Base-by-base conservation (phyloP, 805 yeast species). In the Debaryomyces prosopidis region DNA sequence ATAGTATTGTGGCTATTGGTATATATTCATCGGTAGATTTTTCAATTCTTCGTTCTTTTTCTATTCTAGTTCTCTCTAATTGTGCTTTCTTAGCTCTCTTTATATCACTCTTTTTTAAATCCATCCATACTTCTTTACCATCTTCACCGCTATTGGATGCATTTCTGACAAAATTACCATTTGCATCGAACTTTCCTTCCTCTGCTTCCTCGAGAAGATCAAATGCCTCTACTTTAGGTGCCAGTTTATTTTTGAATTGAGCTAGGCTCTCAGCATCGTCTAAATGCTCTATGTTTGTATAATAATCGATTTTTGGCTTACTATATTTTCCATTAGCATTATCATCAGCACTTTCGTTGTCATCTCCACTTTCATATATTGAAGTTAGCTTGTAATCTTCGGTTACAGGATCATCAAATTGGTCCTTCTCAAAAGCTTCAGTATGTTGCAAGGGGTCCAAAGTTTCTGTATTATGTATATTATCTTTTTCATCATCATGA, bases 161-260 rank as follows among this genome's bases (percentile, higher is more conserved):
- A 12, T 65, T 62, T 19, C 75, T 65, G 15, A 81, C 65, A 52
- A 69, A 85, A 52, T 81, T 83, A 1, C 89, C 89, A 33, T 76
- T 78, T 32, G 65, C 71, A 52, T 84, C 89, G 55, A 83, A 82
- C 2, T 60, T 60, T 2, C 90, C 92, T 38, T 77, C 80, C 43
- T 75, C 75, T 36, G 69, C 61, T 53, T 87, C 92, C 15, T 77
- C 69, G 18, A 73, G 62, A 36, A 87, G 60, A 57, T 80, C 76
- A 62, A 87, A 87, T 0, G 87, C 78, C 47, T 86, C 91, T 2
- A 87, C 47, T 48, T 76, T 75, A 1, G 83, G 70, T 40, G 41
- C 33, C 51, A 59, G 20, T 52, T 52, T 9, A 46, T 36, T 16
- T 40, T 39, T 11, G 11, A 14, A 12, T 7, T 18, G 10, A 23